These are phyloP conservation scores for Aspergillus candidus DNA, from an alignment of 2,329 filamentous ascomycete genomes.

Conservation along the genomic window DNA sequence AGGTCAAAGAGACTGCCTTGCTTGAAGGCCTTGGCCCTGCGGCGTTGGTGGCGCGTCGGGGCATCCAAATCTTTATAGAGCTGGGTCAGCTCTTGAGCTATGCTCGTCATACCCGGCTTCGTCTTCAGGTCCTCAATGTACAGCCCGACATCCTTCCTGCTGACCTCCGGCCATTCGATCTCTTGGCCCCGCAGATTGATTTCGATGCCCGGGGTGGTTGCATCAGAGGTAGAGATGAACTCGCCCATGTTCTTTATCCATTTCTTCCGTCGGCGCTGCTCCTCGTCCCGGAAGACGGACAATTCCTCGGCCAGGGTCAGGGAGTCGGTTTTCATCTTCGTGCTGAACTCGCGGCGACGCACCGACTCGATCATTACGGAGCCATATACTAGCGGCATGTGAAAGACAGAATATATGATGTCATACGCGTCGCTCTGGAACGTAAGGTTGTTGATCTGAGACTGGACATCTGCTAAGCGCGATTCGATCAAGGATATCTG, in stretches of 20 bases:
- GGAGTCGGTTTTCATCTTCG: constrained; percentile 84
- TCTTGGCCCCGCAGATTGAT: constrained; percentile 78
- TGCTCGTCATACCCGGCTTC: constrained; percentile 58
- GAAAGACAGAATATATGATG: constrained; percentile 69
- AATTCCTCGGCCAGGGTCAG: constrained; percentile 87
- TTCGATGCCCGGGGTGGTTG: constrained; percentile 69
- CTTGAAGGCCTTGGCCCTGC: constrained; percentile 88
- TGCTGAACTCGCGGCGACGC: constrained; percentile 79
- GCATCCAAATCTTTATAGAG: constrained; percentile 71
- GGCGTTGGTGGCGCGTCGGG: constrained; percentile 79
- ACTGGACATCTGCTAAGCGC: constrained; percentile 64
- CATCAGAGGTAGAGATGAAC: constrained; percentile 61
- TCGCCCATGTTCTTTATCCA: constrained; percentile 84
- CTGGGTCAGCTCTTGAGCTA: constrained; percentile 67
- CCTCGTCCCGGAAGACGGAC: constrained; percentile 85
- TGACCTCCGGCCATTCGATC: constrained; percentile 71
- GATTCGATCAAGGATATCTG: constrained; percentile 74
- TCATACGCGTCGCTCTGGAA: constrained; percentile 78
- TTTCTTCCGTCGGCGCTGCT: constrained; percentile 77
- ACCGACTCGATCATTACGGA: constrained; percentile 82
- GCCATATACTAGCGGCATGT: constrained; percentile 83
- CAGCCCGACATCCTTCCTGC: constrained; percentile 67
- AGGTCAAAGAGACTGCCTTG: constrained; percentile 93
- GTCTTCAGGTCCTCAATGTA: constrained; percentile 63
- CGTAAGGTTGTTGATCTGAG: constrained; percentile 64